phyloP scores from a whole-genome alignment of 2,329 filamentous ascomycete species.

The Chrysosporium keratinophilum region DNA sequence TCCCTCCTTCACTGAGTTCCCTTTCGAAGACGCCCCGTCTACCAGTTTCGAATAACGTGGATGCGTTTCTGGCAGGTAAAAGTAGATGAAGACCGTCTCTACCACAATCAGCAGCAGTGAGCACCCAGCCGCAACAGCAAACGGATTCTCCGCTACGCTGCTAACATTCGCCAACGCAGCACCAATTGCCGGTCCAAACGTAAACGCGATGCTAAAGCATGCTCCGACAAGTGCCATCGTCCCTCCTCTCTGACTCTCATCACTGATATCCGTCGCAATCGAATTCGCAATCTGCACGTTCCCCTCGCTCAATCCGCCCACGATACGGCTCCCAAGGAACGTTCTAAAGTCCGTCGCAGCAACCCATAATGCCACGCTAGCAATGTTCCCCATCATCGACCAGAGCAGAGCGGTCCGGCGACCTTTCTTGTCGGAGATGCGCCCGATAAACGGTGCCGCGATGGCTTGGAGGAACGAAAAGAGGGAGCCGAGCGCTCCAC shows the following conservation, averaged over 20 bases:
- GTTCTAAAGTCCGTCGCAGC: slow-evolving; percentile 88
- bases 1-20: background rate
- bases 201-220: slow-evolving; percentile 96
- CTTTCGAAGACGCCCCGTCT: slow-evolving; percentile 13
- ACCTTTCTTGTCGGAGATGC: slow-evolving; percentile 77
- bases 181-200: slow-evolving; percentile 84
- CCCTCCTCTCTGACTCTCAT: slow-evolving; percentile 68
- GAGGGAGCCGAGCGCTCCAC: slow-evolving; percentile 82
- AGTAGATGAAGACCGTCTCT: slow-evolving; percentile 82
- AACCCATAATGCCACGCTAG: slow-evolving; percentile 91
- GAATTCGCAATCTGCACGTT: slow-evolving; percentile 94
- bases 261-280: slow-evolving; percentile 91
- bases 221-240: slow-evolving; percentile 95
- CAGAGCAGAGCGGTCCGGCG: slow-evolving; percentile 75
- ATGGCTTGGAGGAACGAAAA: slow-evolving; percentile 90
- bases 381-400: slow-evolving; percentile 86
- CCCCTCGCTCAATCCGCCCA: slow-evolving; percentile 88
- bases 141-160: slow-evolving; percentile 76
- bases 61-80: slow-evolving; percentile 70
- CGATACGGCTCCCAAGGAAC: slow-evolving; percentile 83
- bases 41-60: slow-evolving; percentile 47
- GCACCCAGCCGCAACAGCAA: slow-evolving; percentile 82
- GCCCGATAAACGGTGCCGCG: slow-evolving; percentile 83
- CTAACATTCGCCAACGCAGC: slow-evolving; percentile 72
- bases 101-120: slow-evolving; percentile 72